phyloP scores from a whole-genome alignment of 495 filamentous ascomycete species.

The Hypomontagnella submonticulosa region DNA sequence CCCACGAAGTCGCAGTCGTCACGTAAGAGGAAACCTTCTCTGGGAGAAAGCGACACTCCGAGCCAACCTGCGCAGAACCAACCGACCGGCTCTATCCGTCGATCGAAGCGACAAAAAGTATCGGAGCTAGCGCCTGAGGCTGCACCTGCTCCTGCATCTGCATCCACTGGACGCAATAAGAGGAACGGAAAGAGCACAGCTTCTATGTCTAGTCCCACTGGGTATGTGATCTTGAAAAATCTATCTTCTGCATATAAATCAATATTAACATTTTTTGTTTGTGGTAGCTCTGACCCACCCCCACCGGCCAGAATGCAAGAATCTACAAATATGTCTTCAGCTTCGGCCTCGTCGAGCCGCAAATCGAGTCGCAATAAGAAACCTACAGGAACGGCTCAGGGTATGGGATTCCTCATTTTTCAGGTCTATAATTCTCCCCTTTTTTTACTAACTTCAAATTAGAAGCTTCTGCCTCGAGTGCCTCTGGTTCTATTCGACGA shows the following conservation, averaged over 20 bases:
- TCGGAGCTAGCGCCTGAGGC: conserved; percentile 35
- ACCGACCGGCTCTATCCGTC: conserved; percentile 54
- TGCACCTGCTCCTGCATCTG: conserved; percentile 45
- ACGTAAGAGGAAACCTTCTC: conserved; percentile 55
- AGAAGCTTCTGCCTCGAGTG: conserved; percentile 43
- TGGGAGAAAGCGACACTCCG: conserved; percentile 44
- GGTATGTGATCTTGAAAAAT: conserved; percentile 26
- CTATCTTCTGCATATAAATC: conserved; percentile 1
- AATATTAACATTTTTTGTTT: conserved; percentile 31
- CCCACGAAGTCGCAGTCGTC: conserved; percentile 49
- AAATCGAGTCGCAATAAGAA: conserved; percentile 76
- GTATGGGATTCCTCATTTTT: conserved; percentile 42
- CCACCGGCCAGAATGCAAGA: conserved; percentile 46
- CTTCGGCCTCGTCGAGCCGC: conserved; percentile 68
- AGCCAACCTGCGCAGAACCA: conserved; percentile 44
- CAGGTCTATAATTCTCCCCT: conserved; percentile 5
- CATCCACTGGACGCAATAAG: conserved; percentile 61
- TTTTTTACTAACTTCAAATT: conserved; percentile 16
- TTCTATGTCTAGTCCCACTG: conserved; percentile 80
- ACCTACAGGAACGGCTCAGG: conserved; percentile 49
- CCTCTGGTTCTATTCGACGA: conserved; percentile 57
- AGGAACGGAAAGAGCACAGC: conserved; percentile 70
- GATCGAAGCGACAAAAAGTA: conserved; percentile 65
- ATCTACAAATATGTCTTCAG: conserved; percentile 52
- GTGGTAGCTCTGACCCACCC: conserved; percentile 43